Base-by-base conservation (phyloP, 2,329 filamentous ascomycete genomes). In the Diaporthe vaccinii region DNA sequence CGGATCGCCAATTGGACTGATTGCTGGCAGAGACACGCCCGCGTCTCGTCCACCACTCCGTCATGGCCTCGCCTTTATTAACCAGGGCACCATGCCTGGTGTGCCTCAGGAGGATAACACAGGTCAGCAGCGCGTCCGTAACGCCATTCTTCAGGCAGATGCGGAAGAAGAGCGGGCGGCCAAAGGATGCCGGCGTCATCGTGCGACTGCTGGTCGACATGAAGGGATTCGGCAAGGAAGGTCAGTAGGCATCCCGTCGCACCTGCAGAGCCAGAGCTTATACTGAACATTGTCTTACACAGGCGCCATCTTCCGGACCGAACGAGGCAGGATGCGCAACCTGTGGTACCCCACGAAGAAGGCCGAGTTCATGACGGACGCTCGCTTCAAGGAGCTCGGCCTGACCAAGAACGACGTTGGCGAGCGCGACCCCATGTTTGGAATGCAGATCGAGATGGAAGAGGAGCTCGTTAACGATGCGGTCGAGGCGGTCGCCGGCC, bases 131-230 rank as follows among this genome's bases (percentile, higher is more conserved):
- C 74, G 73, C 74, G 22, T 71, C 74, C 57, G 57, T 79, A 62
- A 78, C 79, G 75, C 76, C 80, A 55, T 74, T 80, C 41, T 75
- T 80, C 36, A 79, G 78, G 67, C 84, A 84, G 78, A 79, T 81
- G 65, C 85, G 81, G 46, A 85, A 81, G 80, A 82, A 82, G 77
- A 83, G 81, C 65, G 79, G 82, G 74, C 82, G 83, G 72, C 80
- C 82, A 55, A 80, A 82, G 67, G 84, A 86, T 74, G 79, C 83
- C 75, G 85, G 85, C 75, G 85, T 87, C 17, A 81, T 86, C 28
- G 86, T 87, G 79, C 85, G 86, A 34, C 80, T 87, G 76, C 80
- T 87, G 12, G 76, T 82, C 72, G 83, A 87, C 74, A 82, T 87
- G 20, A 79, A 80, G 31, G 80, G 81, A 28, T 87, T 84, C 75